phyloP scores from a whole-genome alignment of 768 basidiomycete genomes.

The Sporobolomyces pararoseus region DNA sequence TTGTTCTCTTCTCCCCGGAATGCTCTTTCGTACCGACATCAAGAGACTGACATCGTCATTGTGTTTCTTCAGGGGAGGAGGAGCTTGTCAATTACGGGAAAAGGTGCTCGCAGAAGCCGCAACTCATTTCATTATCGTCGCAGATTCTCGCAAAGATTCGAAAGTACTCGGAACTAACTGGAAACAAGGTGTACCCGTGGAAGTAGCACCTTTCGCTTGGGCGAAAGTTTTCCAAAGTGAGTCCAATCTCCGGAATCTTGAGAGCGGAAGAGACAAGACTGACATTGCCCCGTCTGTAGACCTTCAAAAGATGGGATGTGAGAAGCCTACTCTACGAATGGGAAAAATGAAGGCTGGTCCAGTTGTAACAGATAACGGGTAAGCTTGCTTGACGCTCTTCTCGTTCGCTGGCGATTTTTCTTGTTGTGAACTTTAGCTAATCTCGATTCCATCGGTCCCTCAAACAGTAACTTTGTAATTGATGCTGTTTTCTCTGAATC shows the following conservation, averaged over 20 bases:
- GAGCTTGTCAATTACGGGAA: conserved; percentile 92
- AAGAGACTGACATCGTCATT: background rate
- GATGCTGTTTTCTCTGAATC: conserved; percentile 83
- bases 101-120: conserved; percentile 98
- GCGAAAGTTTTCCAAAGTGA: conserved; percentile 68
- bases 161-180: conserved; percentile 51
- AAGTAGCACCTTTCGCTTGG: conserved; percentile 95
- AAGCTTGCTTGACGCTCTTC: no score
- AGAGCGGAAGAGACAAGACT: no score
- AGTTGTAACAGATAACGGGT: conserved; percentile 89
- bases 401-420: no score
- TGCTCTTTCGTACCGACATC: no score
- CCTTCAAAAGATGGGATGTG: conserved; percentile 46
- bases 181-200: conserved; percentile 83
- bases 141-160: conserved; percentile 87
- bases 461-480: conserved; percentile 73
- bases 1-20: conserved; percentile 44
- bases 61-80: conserved; percentile 55
- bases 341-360: conserved; percentile 83
- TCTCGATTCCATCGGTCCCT: background rate
- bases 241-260: no score
- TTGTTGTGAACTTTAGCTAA: background rate
- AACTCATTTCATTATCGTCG: conserved; percentile 82
- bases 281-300: no score
- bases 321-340: conserved; percentile 77